Evolutionary conservation across 2,329 filamentous ascomycete genomes (phyloP).

Genomic region (Trichocomaceae sp.): DNA sequence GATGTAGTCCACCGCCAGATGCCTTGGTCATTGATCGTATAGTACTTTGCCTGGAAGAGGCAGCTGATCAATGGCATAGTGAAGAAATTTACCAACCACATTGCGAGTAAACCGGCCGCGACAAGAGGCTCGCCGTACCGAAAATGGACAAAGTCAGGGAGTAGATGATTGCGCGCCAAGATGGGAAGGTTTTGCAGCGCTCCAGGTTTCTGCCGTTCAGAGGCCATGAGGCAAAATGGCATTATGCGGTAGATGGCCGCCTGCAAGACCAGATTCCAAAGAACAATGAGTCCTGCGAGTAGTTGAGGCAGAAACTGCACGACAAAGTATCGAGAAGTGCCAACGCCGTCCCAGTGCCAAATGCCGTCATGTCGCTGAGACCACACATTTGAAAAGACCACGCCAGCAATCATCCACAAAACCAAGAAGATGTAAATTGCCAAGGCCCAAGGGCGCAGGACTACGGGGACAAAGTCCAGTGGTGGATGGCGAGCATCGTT

Average conservation of each 20-base stretch:
- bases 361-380: conserved; percentile 59
- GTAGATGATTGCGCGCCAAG: conserved; percentile 57
- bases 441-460: conserved; percentile 63
- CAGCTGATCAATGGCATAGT: conserved; percentile 75
- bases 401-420: conserved; percentile 61
- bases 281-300: conserved; percentile 60
- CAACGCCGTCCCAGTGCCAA: conserved; percentile 60
- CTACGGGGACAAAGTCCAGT: conserved; percentile 64
- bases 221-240: conserved; percentile 72
- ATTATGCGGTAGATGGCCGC: conserved; percentile 67
- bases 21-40: conserved; percentile 51
- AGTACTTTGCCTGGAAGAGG: conserved; percentile 62
- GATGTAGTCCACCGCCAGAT: conserved; percentile 75
- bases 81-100: conserved; percentile 69
- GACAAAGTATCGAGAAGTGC: conserved; percentile 71
- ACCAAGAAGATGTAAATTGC: conserved; percentile 55
- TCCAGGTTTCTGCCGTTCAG: conserved; percentile 52
- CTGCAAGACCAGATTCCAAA: conserved; percentile 72
- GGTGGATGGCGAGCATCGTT: conserved; percentile 42
- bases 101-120: conserved; percentile 58
- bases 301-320: conserved; percentile 81
- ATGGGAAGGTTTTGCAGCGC: conserved; percentile 58
- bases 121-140: conserved; percentile 61
- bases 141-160: conserved; percentile 63
- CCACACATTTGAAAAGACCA: conserved; percentile 67